Base-by-base conservation (phyloP, 768 basidiomycete species). In the Suillus subluteus region DNA sequence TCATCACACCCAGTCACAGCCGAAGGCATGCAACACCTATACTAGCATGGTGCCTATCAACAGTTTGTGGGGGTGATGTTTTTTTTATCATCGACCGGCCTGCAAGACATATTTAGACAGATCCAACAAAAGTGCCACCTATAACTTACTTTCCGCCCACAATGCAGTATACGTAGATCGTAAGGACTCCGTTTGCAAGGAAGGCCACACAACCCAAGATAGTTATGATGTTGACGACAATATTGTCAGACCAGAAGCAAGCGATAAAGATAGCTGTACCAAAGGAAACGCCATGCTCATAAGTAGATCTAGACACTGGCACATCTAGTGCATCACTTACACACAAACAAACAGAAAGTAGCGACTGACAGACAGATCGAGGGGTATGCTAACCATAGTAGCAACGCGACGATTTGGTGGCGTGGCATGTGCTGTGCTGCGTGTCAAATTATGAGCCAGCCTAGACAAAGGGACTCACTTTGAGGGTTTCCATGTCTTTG, bases 321-420 rank as follows among this genome's bases (percentile, higher is more conserved):
- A 43, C 9, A 13, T 40, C 58, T 26, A 18, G 18, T 61, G 16
- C 41, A 30, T 61, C 26, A 43, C 59, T 43, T 43, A 61, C 59
- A 61, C 15, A 43, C 1, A 16, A 61, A 61, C 41, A 61, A 61
- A 61, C 12, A 61, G 41, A 5, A 61, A 23, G 59, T 43, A 43
- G 59, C 40, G 12, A 61, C 2, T 43, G 59, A 41, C 26, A 61
- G 59, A 43, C 59, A 43, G 18, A 61, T 21, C 7, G 59, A 61
- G 30, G 59, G 59, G 11, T 30, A 43, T 61, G 59, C 59, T 18
- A 61, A 30, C 59, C 59, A 61, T 26, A 61, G 4, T 18, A 61
- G 41, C 26, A 61, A 11, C 11, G 11, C 18, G 26, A 61, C 23
- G 41, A 61, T 26, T 21, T 61, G 26, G 15, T 30, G 26, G 13